These are phyloP conservation scores for Leishmania guyanensis DNA, from an alignment of 208 protist genomes.

Conservation along the genomic window DNA sequence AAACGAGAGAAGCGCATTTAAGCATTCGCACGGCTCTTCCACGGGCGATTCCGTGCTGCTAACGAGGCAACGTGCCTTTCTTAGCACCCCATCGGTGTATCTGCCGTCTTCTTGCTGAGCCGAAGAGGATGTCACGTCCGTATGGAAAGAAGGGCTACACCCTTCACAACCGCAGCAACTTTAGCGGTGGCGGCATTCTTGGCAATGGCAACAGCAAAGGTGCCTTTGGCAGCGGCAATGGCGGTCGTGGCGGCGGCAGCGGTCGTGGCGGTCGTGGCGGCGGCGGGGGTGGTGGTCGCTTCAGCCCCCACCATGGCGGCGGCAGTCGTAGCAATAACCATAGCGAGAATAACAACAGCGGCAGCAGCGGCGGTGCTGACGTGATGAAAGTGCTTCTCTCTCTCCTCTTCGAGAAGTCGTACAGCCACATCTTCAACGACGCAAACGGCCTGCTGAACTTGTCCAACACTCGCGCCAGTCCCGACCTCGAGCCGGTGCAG, in stretches of 20 bases:
- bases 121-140: slow-evolving; percentile 48
- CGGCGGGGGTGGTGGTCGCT: slow-evolving; percentile 24
- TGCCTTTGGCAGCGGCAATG: slow-evolving; percentile 22
- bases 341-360: slow-evolving; percentile 25
- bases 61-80: not conserved
- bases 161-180: slow-evolving; percentile 15
- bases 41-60: not conserved
- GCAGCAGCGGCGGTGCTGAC: slow-evolving; percentile 40
- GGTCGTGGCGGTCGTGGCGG: slow-evolving; percentile 1
- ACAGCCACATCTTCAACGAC: slow-evolving; percentile 45
- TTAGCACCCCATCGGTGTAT: not conserved
- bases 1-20: not conserved
- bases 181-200: slow-evolving; percentile 14
- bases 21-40: not conserved
- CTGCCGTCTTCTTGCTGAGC: not conserved
- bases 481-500: slow-evolving; percentile 62
- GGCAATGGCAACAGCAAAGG: not conserved
- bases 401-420: slow-evolving; percentile 79
- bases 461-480: slow-evolving; percentile 51
- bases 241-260: slow-evolving; percentile 16
- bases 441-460: slow-evolving; percentile 64
- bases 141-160: slow-evolving; percentile 51
- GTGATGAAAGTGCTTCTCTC: slow-evolving; percentile 84
- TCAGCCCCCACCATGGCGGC: slow-evolving; percentile 8
- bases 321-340: slow-evolving; percentile 21